Conservation (phyloP, 164 flowering plant species). For the Houttuynia cordata region DNA sequence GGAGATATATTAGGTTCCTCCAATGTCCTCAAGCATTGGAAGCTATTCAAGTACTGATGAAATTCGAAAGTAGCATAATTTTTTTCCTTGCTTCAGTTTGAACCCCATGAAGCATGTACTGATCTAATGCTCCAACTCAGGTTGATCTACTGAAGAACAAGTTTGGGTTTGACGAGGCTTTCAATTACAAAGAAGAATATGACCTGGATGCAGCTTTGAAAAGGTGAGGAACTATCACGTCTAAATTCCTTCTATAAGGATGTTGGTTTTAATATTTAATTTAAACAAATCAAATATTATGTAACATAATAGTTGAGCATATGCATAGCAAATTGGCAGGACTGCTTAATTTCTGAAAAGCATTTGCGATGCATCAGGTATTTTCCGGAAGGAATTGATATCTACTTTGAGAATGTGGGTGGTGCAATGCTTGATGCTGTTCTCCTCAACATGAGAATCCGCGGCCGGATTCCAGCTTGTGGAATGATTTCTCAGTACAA, state of each 20-base stretch:
- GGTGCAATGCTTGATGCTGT: slow-evolving; percentile 27
- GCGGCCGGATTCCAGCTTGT: slow-evolving; percentile 22
- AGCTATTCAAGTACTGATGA: no score
- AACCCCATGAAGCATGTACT: no score
- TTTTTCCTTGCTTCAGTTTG: no score
- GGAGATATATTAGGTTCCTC: no score
- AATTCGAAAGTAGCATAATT: no score
- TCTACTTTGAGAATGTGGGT: slow-evolving; percentile 26
- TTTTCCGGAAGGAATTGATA: slow-evolving; percentile 24
- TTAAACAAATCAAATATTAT: no score
- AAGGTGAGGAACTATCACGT: slow-evolving; percentile 5
- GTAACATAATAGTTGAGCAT: no score
- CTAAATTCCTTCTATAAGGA: no score
- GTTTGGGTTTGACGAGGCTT: slow-evolving; percentile 30
- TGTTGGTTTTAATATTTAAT: no score
- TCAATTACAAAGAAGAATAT: slow-evolving; percentile 29
- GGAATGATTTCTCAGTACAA: slow-evolving; percentile 17
- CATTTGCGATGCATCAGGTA: slow-evolving; percentile 7
- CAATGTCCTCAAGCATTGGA: no score
- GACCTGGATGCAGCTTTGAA: slow-evolving; percentile 21
- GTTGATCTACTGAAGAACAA: slow-evolving; percentile 25
- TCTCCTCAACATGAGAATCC: slow-evolving; percentile 19
- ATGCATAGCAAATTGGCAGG: no score
- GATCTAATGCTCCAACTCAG: slow-evolving; percentile 6
- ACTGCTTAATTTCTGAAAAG: no score